Percentiles rank a stretch among this genome's conserved stretches.
Conservation (phyloP, 306 rosid species). For the Luffa acutangula region DNA sequence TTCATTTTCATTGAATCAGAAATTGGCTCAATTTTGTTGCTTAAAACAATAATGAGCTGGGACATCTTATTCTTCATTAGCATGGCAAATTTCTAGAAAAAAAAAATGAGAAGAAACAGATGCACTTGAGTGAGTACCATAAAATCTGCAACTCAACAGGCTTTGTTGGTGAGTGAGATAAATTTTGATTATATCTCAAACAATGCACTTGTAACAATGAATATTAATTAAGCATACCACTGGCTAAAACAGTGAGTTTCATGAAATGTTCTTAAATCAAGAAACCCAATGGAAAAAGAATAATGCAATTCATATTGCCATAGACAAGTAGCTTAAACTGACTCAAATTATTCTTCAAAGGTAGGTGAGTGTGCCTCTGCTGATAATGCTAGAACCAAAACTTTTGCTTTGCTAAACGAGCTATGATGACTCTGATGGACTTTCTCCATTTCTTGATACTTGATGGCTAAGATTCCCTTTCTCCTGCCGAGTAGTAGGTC, state of each 20-base stretch:
- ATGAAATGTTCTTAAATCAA: slow-evolving; percentile 11
- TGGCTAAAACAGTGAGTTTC: slow-evolving; percentile 18
- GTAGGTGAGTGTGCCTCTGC: slow-evolving; percentile 18
- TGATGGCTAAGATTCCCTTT: slow-evolving; percentile 43
- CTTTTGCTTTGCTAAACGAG: slow-evolving; percentile 6
- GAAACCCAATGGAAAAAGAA: slow-evolving; percentile 21
- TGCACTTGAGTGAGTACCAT: not conserved
- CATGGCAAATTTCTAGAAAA: not conserved
- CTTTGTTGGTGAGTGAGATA: not conserved
- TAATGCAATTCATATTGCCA: slow-evolving; percentile 24
- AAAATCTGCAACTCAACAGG: not conserved
- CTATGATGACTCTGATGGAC: slow-evolving; percentile 34
- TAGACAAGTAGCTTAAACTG: slow-evolving; percentile 11
- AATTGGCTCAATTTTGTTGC: not conserved
- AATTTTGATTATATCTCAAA: not conserved
- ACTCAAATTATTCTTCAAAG: slow-evolving; percentile 19
- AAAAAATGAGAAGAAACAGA: not conserved
- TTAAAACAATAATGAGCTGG: not conserved
- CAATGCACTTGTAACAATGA: not conserved
- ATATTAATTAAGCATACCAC: slow-evolving; percentile 16
- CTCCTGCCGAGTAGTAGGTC: slow-evolving; percentile 51
- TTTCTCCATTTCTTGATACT: slow-evolving; percentile 44
- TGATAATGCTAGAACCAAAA: slow-evolving; percentile 45
- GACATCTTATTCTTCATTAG: not conserved
- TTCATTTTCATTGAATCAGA: not conserved